Evolutionary conservation across 2,329 filamentous ascomycete species (phyloP), one percentile per base, ranked within the genome.

Genomic region (Pseudogymnoascus sp.): DNA sequence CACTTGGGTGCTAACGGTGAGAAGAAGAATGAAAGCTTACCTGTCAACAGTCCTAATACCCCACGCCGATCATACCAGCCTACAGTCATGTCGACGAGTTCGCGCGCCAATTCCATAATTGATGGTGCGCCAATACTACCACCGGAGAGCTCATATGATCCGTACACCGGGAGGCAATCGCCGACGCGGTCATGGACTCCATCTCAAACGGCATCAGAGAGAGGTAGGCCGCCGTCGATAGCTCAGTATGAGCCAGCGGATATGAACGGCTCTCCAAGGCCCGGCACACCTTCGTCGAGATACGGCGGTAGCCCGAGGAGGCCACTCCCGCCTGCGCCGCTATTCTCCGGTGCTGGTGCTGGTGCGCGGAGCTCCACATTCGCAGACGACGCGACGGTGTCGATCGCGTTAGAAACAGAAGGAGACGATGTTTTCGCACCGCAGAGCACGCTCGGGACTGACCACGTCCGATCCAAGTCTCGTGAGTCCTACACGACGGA

Each of bases 221-320:
- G 89, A 75, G 61, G 44, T 11, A 75, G 82, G 29, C 83, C 90
- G 61, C 84, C 90, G 1, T 84, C 86, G 0, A 86, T 81, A 67
- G 79, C 88, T 24, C 82, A 86, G 3, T 97, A 95, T 75, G 95
- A 97, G 75, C 91, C 92, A 0, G 82, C 87, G 21, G 93, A 97
- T 69, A 77, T 97, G 64, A 93, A 97, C 71, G 95, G 95, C 59
- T 93, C 86, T 66, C 93, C 95, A 6, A 81, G 95, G 64, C 93
- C 95, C 1, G 93, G 93, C 4, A 97, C 93, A 0, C 92, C 93
- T 1, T 92, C 92, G 0, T 93, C 91, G 1, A 83, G 86, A 73
- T 97, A 97, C 74, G 90, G 92, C 19, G 90, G 92, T 3, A 96
- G 91, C 72, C 91, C 93, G 10, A 85, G 91, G 68, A 84, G 93